Conservation (phyloP, 306 rosid genomes). For the Spatholobus suberectus region DNA sequence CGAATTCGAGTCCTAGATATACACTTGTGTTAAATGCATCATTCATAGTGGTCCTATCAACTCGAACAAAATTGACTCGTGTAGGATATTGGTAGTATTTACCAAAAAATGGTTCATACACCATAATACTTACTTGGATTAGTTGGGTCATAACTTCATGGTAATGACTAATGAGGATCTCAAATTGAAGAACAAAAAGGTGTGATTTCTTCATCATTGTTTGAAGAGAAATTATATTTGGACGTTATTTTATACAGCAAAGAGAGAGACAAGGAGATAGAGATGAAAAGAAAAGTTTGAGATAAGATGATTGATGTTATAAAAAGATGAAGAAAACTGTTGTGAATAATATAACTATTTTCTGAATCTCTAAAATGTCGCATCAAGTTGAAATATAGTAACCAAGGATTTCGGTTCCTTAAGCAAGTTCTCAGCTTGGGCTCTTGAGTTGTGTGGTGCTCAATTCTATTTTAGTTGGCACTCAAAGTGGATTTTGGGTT, state of each 20-base stretch:
- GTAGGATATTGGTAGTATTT: no score
- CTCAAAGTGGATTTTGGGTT: not conserved
- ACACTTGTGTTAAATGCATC: not conserved
- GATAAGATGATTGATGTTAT: not conserved
- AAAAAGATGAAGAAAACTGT: not conserved
- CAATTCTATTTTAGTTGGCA: not conserved
- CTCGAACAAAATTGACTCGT: no score
- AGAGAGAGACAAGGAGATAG: not conserved
- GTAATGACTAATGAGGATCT: no score
- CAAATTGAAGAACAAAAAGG: no score
- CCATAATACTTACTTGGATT: no score
- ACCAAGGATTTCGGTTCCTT: not conserved
- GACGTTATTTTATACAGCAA: not conserved
- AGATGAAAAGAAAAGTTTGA: not conserved
- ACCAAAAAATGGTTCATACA: no score
- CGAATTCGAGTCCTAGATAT: not conserved
- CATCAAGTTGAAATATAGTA: not conserved
- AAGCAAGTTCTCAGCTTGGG: not conserved
- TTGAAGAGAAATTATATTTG: not conserved
- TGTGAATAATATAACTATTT: not conserved
- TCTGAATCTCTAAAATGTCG: not conserved
- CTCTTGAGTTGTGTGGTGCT: not conserved
- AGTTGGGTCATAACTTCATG: no score
- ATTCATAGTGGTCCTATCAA: no score
- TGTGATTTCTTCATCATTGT: not conserved